Evolutionary conservation across 2,329 filamentous ascomycete genomes (phyloP), one percentile per base, ranked within the genome.

Genomic region (Cadophora gregata): DNA sequence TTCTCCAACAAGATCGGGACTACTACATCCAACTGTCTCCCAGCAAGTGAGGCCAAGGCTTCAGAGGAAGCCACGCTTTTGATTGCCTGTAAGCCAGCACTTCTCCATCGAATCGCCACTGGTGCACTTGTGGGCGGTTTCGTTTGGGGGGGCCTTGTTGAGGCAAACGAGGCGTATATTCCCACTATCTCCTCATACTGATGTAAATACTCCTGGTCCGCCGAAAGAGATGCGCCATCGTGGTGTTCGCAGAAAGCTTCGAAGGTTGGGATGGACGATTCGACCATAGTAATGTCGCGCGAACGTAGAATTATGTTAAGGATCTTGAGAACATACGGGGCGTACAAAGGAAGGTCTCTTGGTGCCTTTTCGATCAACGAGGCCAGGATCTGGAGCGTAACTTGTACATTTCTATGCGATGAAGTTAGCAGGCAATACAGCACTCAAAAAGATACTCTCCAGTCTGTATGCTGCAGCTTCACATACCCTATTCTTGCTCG

Each of bases 331-430:
- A 97, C 89, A 75, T 92, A 93, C 69, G 87, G 86, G 58, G 93
- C 93, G 77, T 97, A 97, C 61, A 99, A 88, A 61, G 93, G 92
- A 59, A 97, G 88, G 78, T 97, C 94, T 77, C 94, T 91, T 67
- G 93, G 91, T 51, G 93, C 88, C 81, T 97, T 97, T 77, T 98
- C 94, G 79, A 98, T 93, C 74, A 99, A 85, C 55, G 94, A 93
- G 68, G 90, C 89, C 72, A 97, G 85, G 73, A 99, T 97, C 79
- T 96, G 92, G 67, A 99, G 88, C 2, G 94, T 97, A 71, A 99
- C 93, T 79, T 97, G 93, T 66, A 97, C 92, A 82, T 96, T 96
- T 72, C 93, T 96, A 64, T 65, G 42, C 45, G 10, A 14, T 64
- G n/a, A 59, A 6, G 65, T 76, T 53, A 74, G 69, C 67, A 70